Base-by-base conservation (phyloP, 345 rosid species). In the Acer saccharum region DNA sequence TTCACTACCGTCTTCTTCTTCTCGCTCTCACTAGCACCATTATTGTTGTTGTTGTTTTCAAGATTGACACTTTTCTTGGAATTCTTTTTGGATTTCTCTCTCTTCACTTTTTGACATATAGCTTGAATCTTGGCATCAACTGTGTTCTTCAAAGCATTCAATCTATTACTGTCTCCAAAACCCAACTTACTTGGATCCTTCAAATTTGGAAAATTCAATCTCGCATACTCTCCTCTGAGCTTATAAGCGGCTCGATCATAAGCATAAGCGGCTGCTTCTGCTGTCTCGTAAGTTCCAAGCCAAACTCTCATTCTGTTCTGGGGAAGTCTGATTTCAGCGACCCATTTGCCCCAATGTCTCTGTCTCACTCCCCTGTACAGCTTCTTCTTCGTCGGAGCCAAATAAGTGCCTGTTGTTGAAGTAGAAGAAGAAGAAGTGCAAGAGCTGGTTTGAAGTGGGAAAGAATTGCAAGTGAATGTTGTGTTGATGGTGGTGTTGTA, bases 261-360 rank as follows among this genome's bases (percentile, higher is more conserved):
- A 46, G 99, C 98, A 69, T 88, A 94, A 29, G 98, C 98, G 4
- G 98, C 99, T 17, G 98, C 91, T 81, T 96, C 95, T 0, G 98
- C 94, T 1, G 97, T 89, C 14, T 92, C 97, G 20, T 91, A 96
- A 75, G 99, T 96, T 9, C 99, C 99, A 44, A 96, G 80, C 99
- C 99, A 94, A 23, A 96, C 94, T 29, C 99, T 89, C 85, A 89
- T 89, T 84, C 98, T 91, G 86, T 96, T 96, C 75, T 96, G 99
- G 1, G 99, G 99, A 10, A 94, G 84, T 76, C 99, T 85, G 69
- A 96, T 94, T 82, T 96, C 99, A 1, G 99, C 98, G 20, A 96
- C 99, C 99, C 99, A 96, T 87, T 94, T 96, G 5, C 99, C 99
- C 98, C 98, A 91, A 65, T 92, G 98, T 77, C 99, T 89, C 90